These are phyloP conservation scores for Maudiozyma saulgeensis DNA, from an alignment of 805 yeast species.

Conservation along the genomic window DNA sequence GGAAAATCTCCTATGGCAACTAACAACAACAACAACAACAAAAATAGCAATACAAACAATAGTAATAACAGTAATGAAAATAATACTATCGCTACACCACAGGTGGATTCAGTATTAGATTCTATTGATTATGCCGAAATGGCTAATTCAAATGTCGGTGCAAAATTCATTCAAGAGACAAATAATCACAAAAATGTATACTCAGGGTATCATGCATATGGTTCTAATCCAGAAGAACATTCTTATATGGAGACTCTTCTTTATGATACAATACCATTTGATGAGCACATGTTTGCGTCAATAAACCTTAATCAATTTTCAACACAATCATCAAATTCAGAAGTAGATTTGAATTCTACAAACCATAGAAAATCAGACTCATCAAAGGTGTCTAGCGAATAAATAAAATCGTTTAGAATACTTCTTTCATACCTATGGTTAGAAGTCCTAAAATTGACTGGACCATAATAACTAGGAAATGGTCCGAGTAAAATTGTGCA, in stretches of 20 bases:
- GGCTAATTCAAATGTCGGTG: not conserved
- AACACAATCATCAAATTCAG: not conserved
- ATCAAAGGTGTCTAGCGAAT: not conserved
- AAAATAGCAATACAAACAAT: not conserved
- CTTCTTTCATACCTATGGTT: too few species aligned
- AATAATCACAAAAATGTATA: not conserved
- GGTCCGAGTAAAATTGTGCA: too few species aligned
- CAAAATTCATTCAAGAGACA: not conserved
- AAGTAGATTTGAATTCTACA: not conserved
- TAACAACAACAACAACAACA: not conserved
- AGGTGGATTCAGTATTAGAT: not conserved
- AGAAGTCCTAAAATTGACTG: too few species aligned
- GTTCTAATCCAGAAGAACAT: not conserved
- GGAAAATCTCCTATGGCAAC: not conserved
- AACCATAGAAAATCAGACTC: not conserved
- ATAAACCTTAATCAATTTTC: not conserved
- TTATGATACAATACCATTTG: not conserved
- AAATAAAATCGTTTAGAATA: not conserved
- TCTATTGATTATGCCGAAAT: not conserved
- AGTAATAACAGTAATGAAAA: not conserved
- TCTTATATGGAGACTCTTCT: not conserved
- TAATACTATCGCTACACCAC: not conserved
- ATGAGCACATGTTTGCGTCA: not conserved
- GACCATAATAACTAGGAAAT: too few species aligned
- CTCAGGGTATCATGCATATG: not conserved